Conservation (phyloP, 352 stramenopile species). For the Pythium coloratum region DNA sequence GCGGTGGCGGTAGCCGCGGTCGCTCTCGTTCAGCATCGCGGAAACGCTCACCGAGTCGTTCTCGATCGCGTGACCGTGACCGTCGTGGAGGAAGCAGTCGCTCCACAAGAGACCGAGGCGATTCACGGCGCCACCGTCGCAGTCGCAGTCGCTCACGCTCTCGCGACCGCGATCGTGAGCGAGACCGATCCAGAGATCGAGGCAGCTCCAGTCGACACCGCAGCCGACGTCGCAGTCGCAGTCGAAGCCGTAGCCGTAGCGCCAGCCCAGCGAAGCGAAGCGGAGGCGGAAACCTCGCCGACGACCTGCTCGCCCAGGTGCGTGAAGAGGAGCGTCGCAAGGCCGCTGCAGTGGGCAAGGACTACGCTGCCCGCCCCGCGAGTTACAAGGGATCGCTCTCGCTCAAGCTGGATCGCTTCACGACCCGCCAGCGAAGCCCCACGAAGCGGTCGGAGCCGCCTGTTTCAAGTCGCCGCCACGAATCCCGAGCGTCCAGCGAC, state of each 20-base stretch:
- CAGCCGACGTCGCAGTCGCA: slow-evolving; percentile 31
- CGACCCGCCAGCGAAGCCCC: slow-evolving; percentile 70
- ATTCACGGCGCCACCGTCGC: slow-evolving; percentile 26
- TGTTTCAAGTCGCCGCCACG: slow-evolving; percentile 13
- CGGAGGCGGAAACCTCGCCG: slow-evolving; percentile 33
- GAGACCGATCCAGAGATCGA: slow-evolving; percentile 28
- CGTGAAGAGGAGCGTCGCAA: slow-evolving; percentile 90
- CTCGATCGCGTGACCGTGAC: slow-evolving; percentile 14
- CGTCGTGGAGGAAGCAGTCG: slow-evolving; percentile 33
- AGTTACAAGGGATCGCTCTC: slow-evolving; percentile 94
- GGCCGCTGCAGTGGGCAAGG: slow-evolving; percentile 82
- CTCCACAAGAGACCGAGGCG: slow-evolving; percentile 19
- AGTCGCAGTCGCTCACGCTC: slow-evolving; percentile 41
- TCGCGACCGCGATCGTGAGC: slow-evolving; percentile 29
- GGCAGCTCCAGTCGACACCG: slow-evolving; percentile 33
- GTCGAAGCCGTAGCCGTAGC: slow-evolving; percentile 32
- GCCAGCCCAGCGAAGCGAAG: background rate
- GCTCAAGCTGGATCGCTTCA: slow-evolving; percentile 90
- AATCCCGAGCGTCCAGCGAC: background rate
- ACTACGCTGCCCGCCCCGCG: slow-evolving; percentile 88
- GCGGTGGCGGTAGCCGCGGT: slow-evolving; percentile 35
- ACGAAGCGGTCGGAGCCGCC: slow-evolving; percentile 51
- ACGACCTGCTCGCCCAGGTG: slow-evolving; percentile 91
- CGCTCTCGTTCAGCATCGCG: slow-evolving; percentile 37
- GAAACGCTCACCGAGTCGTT: slow-evolving; percentile 32